Evolutionary conservation across 1,139 yeast genomes (phyloP), one percentile per base, ranked within the genome.

Genomic region (Saccharomyces pastorianus): DNA sequence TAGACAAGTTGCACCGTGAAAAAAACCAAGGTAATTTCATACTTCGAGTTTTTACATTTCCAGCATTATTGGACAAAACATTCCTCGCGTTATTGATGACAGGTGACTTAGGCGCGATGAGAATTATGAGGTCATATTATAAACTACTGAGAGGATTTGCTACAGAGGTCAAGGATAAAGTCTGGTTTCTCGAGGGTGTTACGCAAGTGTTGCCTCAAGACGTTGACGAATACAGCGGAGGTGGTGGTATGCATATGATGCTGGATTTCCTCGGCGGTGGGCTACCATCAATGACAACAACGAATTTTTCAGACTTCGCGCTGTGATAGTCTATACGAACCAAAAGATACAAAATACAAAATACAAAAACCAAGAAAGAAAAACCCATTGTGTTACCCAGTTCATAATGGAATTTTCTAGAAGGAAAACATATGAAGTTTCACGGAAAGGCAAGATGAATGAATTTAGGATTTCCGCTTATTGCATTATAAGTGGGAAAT

Each of bases 101-200:
- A 14, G 96, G 96, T 47, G 97, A 91, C 69, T 72, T 83, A 48
- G 82, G 85, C 57, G 95, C 97, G 4, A 88, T 88, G 89, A 75
- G 95, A 60, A 88, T 91, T 58, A 88, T 91, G 87, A 77, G 95
- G 62, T 85, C 88, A 51, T 91, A 90, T 73, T 91, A 90, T 72
- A 84, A 87, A 58, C 73, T 91, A 55, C 78, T 91, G 51, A 75
- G 96, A 58, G 81, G 85, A 7, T 91, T 86, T 69, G 88, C 96
- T 0, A 81, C 85, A 25, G 95, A 88, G 64, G 85, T 87, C 85
- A 88, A 86, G 66, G 95, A 89, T 63, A 81, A 82, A 62, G 95
- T 90, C 14, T 91, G 98, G 98, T 91, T 91, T 63, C 76, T 91
- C 59, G 96, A 90, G 69, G 97, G 97, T 1, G 96, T 91, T 2